phyloP scores from a whole-genome alignment of 306 rosid genomes.

The Vigna trinervia region DNA sequence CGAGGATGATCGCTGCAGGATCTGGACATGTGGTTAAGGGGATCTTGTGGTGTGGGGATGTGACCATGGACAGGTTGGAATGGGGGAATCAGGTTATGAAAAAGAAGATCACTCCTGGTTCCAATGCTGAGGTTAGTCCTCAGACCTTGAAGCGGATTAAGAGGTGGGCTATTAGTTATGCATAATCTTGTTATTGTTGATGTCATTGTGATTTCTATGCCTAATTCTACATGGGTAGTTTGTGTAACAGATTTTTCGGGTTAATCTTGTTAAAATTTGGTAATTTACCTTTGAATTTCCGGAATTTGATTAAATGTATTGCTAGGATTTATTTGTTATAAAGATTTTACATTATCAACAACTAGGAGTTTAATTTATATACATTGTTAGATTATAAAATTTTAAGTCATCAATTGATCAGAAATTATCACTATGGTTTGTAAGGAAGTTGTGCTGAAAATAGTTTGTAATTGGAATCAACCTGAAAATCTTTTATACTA shows the following conservation, averaged over 20 bases:
- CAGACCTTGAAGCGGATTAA: conserved; percentile 79
- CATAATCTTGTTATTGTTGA: conserved; percentile 3
- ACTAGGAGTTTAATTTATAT: background rate
- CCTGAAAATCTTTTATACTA: no score
- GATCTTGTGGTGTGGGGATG: conserved; percentile 97
- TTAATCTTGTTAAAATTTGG: background rate
- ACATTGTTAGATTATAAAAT: no score
- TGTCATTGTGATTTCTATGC: conserved; percentile 10
- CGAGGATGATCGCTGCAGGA: conserved; percentile 79
- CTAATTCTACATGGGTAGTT: background rate
- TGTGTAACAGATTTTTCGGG: background rate
- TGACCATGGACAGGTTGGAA: conserved; percentile 82
- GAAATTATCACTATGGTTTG: no score
- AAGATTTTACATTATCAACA: background rate
- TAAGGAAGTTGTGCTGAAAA: background rate
- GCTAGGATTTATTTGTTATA: background rate
- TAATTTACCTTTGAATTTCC: background rate
- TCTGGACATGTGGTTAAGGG: conserved; percentile 82
- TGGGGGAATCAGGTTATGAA: conserved; percentile 86
- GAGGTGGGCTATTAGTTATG: conserved; percentile 53
- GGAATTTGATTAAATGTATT: background rate
- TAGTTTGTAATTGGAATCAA: no score
- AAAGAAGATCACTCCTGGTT: conserved; percentile 60
- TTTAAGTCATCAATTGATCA: no score
- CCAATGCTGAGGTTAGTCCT: conserved; percentile 66